phyloP scores from a whole-genome alignment of 345 rosid species.

The Syzygium oleosum region DNA sequence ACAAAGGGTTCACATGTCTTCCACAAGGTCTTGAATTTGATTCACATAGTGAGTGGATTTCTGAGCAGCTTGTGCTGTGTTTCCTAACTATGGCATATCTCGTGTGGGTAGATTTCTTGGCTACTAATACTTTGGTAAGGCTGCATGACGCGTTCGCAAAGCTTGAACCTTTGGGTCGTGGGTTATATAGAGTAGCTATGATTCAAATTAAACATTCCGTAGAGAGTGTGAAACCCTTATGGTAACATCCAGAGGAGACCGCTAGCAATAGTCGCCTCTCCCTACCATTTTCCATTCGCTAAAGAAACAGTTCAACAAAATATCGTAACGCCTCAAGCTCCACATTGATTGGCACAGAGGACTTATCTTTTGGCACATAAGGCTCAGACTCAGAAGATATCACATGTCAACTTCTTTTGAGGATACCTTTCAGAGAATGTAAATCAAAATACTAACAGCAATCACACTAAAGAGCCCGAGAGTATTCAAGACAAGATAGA shows the following conservation, averaged over 20 bases:
- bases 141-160: not conserved
- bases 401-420: not conserved
- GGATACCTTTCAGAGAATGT: not conserved
- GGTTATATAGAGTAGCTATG: not conserved
- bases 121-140: not conserved
- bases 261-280: not conserved
- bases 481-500: not conserved
- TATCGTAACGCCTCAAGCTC: not conserved
- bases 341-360: not conserved
- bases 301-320: not conserved
- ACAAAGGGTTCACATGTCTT: not conserved
- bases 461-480: not conserved
- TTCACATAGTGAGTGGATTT: not conserved
- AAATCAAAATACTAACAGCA: not conserved
- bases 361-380: not conserved
- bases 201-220: not conserved
- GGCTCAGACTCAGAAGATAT: not conserved
- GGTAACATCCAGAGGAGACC: not conserved
- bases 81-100: not conserved
- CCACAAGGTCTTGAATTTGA: not conserved
- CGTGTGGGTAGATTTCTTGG: not conserved
- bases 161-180: not conserved
- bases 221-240: not conserved
- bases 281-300: not conserved
- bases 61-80: not conserved